Evolutionary conservation across 1,284 basidiomycete species (phyloP), one percentile per base, ranked within the genome.

Genomic region (Bondarzewia mesenterica): DNA sequence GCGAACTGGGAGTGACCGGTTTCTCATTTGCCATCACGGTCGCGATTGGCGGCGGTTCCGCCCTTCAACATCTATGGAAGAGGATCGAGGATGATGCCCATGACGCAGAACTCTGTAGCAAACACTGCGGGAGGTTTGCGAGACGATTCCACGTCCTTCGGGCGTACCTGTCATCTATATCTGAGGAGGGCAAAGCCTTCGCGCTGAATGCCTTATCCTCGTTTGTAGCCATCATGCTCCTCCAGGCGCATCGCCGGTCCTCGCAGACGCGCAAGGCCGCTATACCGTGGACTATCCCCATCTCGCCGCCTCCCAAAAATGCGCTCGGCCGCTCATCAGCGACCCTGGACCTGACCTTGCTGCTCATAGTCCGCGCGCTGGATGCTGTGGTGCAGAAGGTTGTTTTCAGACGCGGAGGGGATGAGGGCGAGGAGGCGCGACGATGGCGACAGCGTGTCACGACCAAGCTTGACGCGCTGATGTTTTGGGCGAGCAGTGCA

Each of bases 401-500:
- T n/a, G 67, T 82, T 43, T 65, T 71, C 46, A 65, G 62, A 38
- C 58, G 57, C 21, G 44, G 46, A 44, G 49, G 44, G 54, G 47
- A 54, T 38, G 46, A 52, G 48, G 41, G 54, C 54, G 42, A 47
- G 25, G 12, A 57, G 47, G 53, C 62, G 48, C 40, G 55, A 54
- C 50, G 63, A 36, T 58, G 58, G 51, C 56, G 54, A 25, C 51
- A 63, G 23, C 55, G 45, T 12, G 48, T 75, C 49, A 70, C 74
- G 0, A 74, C 72, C 0, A 71, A 69, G 39, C 58, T 86, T 18
- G 86, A 89, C 57, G 79, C 80, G 1, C 56, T 86, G 16, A 64
- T 83, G 6, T 89, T 89, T 57, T 89, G 84, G 84, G 74, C 74
- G 8, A 80, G 78, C 54, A 85, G 82, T 54, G 79, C 84, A 36